These are phyloP conservation scores for Aureobasidium sp. DNA, from an alignment of 2,329 filamentous ascomycete species.

Conservation along the genomic window DNA sequence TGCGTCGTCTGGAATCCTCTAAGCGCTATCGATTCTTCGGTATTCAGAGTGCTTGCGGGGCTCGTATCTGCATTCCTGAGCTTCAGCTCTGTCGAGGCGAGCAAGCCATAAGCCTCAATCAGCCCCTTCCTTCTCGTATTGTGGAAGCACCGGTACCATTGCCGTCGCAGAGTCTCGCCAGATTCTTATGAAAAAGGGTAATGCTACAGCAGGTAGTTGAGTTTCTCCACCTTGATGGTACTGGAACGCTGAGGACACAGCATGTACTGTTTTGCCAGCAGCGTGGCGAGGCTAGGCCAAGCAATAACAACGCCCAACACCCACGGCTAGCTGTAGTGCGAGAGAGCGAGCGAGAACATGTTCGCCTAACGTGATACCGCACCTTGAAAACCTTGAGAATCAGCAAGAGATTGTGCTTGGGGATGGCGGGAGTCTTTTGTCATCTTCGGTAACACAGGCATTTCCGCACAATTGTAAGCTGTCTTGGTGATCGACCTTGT, in stretches of 20 bases:
- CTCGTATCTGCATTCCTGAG: neutral
- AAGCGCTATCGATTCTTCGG: neutral
- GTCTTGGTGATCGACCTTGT: neutral
- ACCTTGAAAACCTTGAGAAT: neutral
- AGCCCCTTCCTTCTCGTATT: neutral
- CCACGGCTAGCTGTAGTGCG: neutral
- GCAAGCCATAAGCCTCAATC: neutral
- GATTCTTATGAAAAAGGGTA: neutral
- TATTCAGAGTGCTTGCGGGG: neutral
- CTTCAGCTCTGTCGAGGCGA: constrained; percentile 3
- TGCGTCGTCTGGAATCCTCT: neutral
- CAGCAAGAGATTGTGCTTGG: neutral
- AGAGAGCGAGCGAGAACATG: neutral
- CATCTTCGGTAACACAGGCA: neutral
- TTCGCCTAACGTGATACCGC: constrained; percentile 7
- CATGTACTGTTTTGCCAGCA: constrained; percentile 8
- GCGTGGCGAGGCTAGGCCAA: neutral
- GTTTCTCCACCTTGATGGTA: neutral
- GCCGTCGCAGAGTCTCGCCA: neutral
- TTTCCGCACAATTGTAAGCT: neutral
- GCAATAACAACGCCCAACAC: neutral
- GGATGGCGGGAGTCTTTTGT: neutral
- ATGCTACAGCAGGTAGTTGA: neutral
- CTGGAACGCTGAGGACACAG: neutral
- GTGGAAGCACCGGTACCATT: neutral